Evolutionary conservation across 2,329 filamentous ascomycete genomes (phyloP).

Genomic region (Paramyrothecium roridum): DNA sequence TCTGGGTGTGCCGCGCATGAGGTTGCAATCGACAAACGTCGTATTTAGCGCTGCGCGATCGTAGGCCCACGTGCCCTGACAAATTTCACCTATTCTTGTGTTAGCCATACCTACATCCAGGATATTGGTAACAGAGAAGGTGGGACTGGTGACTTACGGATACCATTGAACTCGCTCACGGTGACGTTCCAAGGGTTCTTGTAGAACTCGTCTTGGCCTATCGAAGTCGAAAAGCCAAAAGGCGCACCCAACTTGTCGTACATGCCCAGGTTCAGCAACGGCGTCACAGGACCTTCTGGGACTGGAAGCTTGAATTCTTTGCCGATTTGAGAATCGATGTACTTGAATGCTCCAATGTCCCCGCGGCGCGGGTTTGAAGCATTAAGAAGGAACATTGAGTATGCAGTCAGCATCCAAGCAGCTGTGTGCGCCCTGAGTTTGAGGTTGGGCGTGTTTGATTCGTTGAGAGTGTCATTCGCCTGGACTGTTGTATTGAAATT

Average conservation of each 20-base stretch:
- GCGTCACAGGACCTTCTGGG: neutral
- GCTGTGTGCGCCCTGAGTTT: conserved; percentile 34
- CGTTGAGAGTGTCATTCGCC: conserved; percentile 23
- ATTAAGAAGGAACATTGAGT: conserved; percentile 33
- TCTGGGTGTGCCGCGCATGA: conserved; percentile 34
- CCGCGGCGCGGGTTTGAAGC: conserved; percentile 22
- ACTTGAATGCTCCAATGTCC: conserved; percentile 20
- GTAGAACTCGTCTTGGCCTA: neutral
- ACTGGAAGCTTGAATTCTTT: conserved; percentile 25
- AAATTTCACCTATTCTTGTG: conserved; percentile 2
- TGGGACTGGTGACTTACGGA: conserved; percentile 1
- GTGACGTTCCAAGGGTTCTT: conserved; percentile 3
- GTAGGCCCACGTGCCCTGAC: conserved; percentile 17
- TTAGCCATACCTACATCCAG: too few relatives aligned
- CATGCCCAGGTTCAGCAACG: conserved; percentile 1
- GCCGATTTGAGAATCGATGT: conserved; percentile 32
- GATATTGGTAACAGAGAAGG: too few relatives aligned
- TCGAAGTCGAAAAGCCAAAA: neutral
- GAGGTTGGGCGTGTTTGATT: conserved; percentile 5
- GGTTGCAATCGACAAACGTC: conserved; percentile 33
- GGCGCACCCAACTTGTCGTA: conserved; percentile 1
- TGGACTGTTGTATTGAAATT: conserved; percentile 28
- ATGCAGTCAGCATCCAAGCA: conserved; percentile 36
- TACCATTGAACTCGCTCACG: neutral
- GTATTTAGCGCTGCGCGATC: conserved; percentile 38